These are phyloP conservation scores for Penicillium coprophilum DNA, from an alignment of 495 filamentous ascomycete species.

Conservation along the genomic window DNA sequence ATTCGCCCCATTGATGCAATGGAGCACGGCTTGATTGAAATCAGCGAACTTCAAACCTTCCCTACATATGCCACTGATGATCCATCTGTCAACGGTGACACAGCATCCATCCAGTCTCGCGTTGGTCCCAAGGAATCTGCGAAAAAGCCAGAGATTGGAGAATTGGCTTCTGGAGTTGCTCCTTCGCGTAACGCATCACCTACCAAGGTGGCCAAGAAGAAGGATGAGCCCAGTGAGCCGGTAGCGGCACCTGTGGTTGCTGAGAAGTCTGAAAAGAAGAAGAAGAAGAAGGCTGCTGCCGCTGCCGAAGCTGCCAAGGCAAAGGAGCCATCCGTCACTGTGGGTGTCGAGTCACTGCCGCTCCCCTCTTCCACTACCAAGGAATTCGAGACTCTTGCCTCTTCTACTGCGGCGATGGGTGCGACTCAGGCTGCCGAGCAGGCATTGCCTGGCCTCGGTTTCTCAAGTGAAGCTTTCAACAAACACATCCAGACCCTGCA, in stretches of 20 bases:
- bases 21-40: conserved; percentile 57
- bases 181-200: conserved; percentile 43
- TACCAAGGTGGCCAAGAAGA: conserved; percentile 46
- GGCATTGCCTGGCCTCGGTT: conserved; percentile 13
- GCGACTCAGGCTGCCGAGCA: conserved; percentile 10
- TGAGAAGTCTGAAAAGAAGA: conserved; percentile 58
- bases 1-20: conserved; percentile 72
- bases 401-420: conserved; percentile 16
- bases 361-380: conserved; percentile 7
- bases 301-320: conserved; percentile 39
- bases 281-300: conserved; percentile 55
- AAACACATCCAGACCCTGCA: conserved; percentile 58
- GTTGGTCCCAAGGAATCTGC: conserved; percentile 32
- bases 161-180: conserved; percentile 30
- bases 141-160: conserved; percentile 39
- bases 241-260: conserved; percentile 32
- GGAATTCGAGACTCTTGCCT: conserved; percentile 23
- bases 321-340: conserved; percentile 27
- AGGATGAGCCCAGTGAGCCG: conserved; percentile 44
- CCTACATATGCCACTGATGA: conserved; percentile 45
- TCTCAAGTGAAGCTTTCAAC: conserved; percentile 43
- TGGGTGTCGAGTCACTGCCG: conserved; percentile 22
- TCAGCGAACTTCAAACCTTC: conserved; percentile 51
- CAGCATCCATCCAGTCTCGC: conserved; percentile 37
- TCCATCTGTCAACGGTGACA: conserved; percentile 52